phyloP scores from a whole-genome alignment of 805 yeast genomes.

The Starmerella floris region DNA sequence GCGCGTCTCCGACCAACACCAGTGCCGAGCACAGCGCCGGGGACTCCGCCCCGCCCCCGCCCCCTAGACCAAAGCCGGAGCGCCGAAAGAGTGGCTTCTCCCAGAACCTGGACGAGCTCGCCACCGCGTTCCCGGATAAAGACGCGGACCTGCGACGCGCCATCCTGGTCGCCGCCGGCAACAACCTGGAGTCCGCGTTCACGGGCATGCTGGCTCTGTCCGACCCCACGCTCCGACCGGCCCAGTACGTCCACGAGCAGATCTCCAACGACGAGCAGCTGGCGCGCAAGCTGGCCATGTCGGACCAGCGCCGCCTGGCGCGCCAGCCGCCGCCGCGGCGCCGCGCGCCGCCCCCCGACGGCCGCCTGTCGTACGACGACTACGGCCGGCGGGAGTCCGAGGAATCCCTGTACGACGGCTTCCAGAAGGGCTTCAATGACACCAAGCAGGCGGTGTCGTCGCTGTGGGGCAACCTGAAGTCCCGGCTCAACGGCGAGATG shows the following conservation, averaged over 20 bases:
- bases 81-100: slow-evolving; percentile 36
- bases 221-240: slow-evolving; percentile 34
- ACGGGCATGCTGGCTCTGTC: slow-evolving; percentile 69
- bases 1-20: neutral
- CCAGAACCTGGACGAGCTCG: slow-evolving; percentile 44
- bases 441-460: slow-evolving; percentile 17
- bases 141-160: slow-evolving; percentile 64
- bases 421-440: slow-evolving; percentile 18
- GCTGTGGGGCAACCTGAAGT: slow-evolving; percentile 18
- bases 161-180: slow-evolving; percentile 72
- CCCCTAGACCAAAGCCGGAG: slow-evolving; percentile 29
- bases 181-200: slow-evolving; percentile 72
- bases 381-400: slow-evolving; percentile 4
- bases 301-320: slow-evolving; percentile 4
- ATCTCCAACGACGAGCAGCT: slow-evolving; percentile 61
- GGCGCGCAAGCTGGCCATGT: slow-evolving; percentile 58
- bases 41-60: slow-evolving; percentile 6
- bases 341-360: neutral
- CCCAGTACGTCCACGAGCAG: slow-evolving; percentile 33
- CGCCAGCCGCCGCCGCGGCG: neutral
- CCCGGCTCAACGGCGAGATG: slow-evolving; percentile 19
- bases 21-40: neutral
- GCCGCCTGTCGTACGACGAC: slow-evolving; percentile 1
- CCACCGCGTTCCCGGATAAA: slow-evolving; percentile 73
- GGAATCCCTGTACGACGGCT: slow-evolving; percentile 16